A percentile compares a stretch with the other conserved stretches of the same genome.
Conservation (phyloP, 805 yeast genomes). For the Ogataea dorogensis region DNA sequence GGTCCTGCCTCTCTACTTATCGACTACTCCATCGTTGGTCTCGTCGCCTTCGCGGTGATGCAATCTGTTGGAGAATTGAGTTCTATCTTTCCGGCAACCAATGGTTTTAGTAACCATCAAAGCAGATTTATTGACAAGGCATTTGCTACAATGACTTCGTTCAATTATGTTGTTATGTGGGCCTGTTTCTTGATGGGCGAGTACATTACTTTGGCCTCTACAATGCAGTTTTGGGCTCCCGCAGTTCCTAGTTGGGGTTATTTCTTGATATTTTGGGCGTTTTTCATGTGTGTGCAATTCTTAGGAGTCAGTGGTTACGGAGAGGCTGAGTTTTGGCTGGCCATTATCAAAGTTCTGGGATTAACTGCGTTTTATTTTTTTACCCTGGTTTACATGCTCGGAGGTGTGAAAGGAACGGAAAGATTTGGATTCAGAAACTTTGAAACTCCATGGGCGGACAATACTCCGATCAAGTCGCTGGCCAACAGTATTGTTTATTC, state of each 20-base stretch:
- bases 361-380: conserved; percentile 41
- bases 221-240: conserved; percentile 49
- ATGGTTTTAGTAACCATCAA: conserved; percentile 46
- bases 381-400: conserved; percentile 35
- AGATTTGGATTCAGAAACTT: conserved; percentile 30
- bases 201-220: conserved; percentile 49
- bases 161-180: conserved; percentile 53
- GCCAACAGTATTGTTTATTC: conserved; percentile 49
- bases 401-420: conserved; percentile 34
- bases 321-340: conserved; percentile 54
- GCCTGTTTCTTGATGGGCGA: conserved; percentile 50
- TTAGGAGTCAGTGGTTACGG: conserved; percentile 54
- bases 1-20: conserved; percentile 49
- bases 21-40: conserved; percentile 47
- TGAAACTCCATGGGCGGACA: conserved; percentile 57
- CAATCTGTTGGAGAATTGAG: conserved; percentile 52
- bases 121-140: conserved; percentile 49
- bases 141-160: conserved; percentile 49
- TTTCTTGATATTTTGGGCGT: conserved; percentile 48
- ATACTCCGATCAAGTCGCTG: conserved; percentile 33
- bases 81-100: conserved; percentile 40
- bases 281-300: conserved; percentile 48
- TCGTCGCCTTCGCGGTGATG: conserved; percentile 50
- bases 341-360: conserved; percentile 42
- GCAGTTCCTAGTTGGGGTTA: conserved; percentile 56